Base-by-base conservation (phyloP, 2,329 filamentous ascomycete genomes). In the Graphilbum fragrans region DNA sequence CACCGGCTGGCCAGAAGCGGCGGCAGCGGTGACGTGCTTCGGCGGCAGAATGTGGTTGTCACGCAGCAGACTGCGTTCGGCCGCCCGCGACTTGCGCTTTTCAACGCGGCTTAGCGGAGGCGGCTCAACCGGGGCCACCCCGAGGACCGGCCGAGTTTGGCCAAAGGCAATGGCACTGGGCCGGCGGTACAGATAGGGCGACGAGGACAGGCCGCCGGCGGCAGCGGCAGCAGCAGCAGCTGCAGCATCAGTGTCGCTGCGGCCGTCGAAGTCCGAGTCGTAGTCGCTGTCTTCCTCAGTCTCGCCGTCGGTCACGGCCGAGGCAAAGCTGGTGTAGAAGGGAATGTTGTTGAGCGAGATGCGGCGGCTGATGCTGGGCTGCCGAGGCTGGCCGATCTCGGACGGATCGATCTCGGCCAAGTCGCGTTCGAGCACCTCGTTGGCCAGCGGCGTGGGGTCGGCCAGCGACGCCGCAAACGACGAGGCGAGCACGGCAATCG, bases 141-240 rank as follows among this genome's bases (percentile, higher is more conserved):
- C 72, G 44, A 93, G 69, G 5, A 81, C 74, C 4, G 82, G 80
- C 41, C 86, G 70, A 2, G 77, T 72, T 20, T 80, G 80, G 12
- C 81, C 82, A 45, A 75, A 84, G 23, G 81, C 79, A 35, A 92
- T 79, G 54, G 80, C 82, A 50, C 78, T 83, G 1, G 86, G 85
- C 36, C 86, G 74, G 42, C 83, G 77, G 62, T 92, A 94, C 51
- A 69, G 69, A 55, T 59, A 65, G 42, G 64, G 69, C n/a, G 61
- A 58, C n/a, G 32, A 34, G 32, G 32, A 17, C 5, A 56, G 55
- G 5, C 59, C 58, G n/a, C 57, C 56, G 22, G 54, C 46, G 17
- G 44, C 47, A 22, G 50, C n/a, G n/a, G n/a, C n/a, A n/a, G n/a
- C n/a, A n/a, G n/a, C n/a, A n/a, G n/a, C 61, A 17, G 55, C 53